These are phyloP conservation scores for Yamadazyma kanchanaburiensis DNA, from an alignment of 1,139 yeast genomes.

Conservation along the genomic window DNA sequence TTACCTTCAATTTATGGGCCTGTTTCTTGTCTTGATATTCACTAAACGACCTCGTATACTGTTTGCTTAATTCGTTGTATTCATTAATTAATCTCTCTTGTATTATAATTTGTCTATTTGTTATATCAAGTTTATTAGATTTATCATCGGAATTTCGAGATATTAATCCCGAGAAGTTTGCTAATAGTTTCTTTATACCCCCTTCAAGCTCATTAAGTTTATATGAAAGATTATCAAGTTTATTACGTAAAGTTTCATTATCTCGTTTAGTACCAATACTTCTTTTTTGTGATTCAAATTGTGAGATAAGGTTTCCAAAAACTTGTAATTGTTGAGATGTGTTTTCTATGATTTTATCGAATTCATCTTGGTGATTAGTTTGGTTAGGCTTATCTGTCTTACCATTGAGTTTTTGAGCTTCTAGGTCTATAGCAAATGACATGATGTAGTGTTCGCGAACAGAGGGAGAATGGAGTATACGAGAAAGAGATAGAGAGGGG, in stretches of 20 bases:
- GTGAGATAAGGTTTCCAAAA: conserved; percentile 48
- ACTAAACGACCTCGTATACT: conserved; percentile 25
- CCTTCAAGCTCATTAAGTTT: conserved; percentile 26
- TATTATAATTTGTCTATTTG: conserved; percentile 38
- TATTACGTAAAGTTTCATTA: conserved; percentile 33
- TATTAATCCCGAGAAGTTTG: conserved; percentile 29
- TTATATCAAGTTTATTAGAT: conserved; percentile 17
- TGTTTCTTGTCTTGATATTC: conserved; percentile 32
- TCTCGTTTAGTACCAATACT: conserved; percentile 60
- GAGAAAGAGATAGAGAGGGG: too few species aligned
- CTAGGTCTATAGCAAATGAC: conserved; percentile 63
- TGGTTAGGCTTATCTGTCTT: conserved; percentile 4
- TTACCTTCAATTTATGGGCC: conserved; percentile 19
- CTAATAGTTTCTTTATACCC: conserved; percentile 32
- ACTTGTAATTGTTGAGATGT: conserved; percentile 44
- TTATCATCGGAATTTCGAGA: conserved; percentile 24
- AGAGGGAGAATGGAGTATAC: too few species aligned
- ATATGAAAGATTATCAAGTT: conserved; percentile 29
- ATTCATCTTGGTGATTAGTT: conserved; percentile 15
- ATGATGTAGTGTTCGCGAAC: too few species aligned
- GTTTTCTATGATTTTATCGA: conserved; percentile 30
- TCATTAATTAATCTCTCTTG: conserved; percentile 39
- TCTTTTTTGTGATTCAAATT: conserved; percentile 45
- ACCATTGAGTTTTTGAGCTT: conserved; percentile 39
- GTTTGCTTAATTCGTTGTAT: conserved; percentile 35